These are phyloP conservation scores for Hanseniaspora jakobsenii DNA, from an alignment of 805 yeast genomes.

Conservation along the genomic window DNA sequence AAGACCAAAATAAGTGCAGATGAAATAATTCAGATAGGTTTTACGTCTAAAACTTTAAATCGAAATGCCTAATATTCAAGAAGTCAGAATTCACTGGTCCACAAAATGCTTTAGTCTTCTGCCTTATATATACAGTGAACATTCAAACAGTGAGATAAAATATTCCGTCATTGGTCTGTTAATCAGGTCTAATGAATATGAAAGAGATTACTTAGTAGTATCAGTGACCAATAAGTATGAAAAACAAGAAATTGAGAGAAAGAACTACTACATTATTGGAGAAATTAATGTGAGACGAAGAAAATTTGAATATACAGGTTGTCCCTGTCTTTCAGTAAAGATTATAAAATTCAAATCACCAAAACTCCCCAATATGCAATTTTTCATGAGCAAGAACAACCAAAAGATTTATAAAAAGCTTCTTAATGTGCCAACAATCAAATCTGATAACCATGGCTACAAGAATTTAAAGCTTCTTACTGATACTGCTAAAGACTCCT, in stretches of 20 bases:
- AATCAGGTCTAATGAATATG: background rate
- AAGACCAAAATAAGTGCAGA: no score
- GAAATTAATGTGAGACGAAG: background rate
- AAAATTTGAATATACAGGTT: conserved; percentile 1
- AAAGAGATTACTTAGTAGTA: background rate
- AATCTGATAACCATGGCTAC: background rate
- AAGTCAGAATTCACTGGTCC: conserved; percentile 2
- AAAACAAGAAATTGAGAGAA: background rate
- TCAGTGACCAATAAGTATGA: background rate
- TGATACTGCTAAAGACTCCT: background rate
- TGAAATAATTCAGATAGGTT: no score
- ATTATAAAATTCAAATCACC: conserved; percentile 61
- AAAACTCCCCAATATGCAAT: conserved; percentile 55
- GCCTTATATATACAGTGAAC: background rate
- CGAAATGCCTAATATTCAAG: no score
- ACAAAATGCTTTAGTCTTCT: background rate
- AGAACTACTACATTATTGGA: conserved; percentile 8
- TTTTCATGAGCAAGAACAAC: conserved; percentile 55
- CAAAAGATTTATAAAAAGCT: conserved; percentile 40
- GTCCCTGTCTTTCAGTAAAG: conserved; percentile 14
- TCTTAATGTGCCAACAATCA: background rate
- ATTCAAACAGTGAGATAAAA: background rate
- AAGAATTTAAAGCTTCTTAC: conserved; percentile 2
- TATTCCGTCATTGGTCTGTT: background rate
- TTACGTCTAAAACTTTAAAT: no score